Base-by-base conservation (phyloP, 805 yeast species). In the Candida broadrunensis region DNA sequence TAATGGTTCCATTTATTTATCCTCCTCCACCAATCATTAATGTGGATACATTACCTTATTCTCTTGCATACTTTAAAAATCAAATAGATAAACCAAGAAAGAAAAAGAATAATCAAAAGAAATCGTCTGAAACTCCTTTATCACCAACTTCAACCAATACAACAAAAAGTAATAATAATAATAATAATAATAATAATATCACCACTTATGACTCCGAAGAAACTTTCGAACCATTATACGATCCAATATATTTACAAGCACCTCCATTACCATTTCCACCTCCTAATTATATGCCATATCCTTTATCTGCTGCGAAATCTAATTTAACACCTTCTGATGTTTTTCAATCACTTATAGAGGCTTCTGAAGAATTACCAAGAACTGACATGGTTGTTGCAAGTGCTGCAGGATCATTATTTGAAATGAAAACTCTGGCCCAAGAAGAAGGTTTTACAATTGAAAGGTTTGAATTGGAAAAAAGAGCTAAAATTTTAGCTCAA, bases 201-300 rank as follows among this genome's bases (percentile, higher is more conserved):
- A 8, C 29, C 12, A 8, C 29, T 11, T 5, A 8, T 7, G 14
- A 8, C 12, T 9, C 29, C 14, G 12, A 26, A 9, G 14, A 8
- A 26, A 26, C 5, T 13, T 13, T 9, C 6, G 14, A 5, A 9
- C 12, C 29, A 26, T 15, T 38, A 32, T 25, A 17, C 20, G 35
- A 37, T 5, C 21, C 30, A 13, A 23, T 37, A 3, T 41, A 33
- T 33, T 20, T 44, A 1, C 45, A 46, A 39, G 55, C 65, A 19
- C 70, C 73, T 4, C 75, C 75, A 8, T 55, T 70, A 24, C 74
- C 75, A 13, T 70, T 70, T 36, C 74, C 75, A 5, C 75, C 74
- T 2, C 58, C 61, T n/a, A 59, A 65, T 39, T 70, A 58, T 53
- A 70, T 70, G 74, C 72, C 75, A 5, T 68, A 67, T 43, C 72